Conservation (phyloP, 768 basidiomycete species). For the Mycena leptocephala region DNA sequence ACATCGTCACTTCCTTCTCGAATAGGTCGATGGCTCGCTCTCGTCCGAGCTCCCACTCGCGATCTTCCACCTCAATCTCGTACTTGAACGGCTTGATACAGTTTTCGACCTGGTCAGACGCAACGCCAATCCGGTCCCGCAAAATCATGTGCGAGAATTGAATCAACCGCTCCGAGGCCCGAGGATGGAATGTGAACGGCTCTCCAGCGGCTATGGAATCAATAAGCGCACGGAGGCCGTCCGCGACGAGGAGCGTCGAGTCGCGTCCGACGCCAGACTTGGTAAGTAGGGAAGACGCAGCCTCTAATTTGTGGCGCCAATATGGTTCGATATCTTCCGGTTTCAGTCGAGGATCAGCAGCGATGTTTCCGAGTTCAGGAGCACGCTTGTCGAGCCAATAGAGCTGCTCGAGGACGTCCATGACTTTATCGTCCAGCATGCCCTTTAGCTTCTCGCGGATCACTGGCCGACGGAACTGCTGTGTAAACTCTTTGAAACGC, state of each 20-base stretch:
- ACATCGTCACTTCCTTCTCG: constrained; percentile 87
- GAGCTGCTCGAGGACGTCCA: constrained; percentile 97
- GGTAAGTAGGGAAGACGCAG: constrained; percentile 92
- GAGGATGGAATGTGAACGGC: constrained; percentile 94
- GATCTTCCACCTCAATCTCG: constrained; percentile 93
- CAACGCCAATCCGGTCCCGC: constrained; percentile 92
- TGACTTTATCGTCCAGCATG: constrained; percentile 96
- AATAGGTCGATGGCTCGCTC: constrained; percentile 83
- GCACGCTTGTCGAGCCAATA: constrained; percentile 97
- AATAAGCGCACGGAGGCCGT: constrained; percentile 91
- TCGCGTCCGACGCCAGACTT: constrained; percentile 97
- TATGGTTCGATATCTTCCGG: constrained; percentile 88
- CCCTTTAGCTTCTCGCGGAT: constrained; percentile 91
- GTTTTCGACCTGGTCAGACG: constrained; percentile 99
- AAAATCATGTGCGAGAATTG: constrained; percentile 95
- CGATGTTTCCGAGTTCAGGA: constrained; percentile 81
- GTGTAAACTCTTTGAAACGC: constrained; percentile 88
- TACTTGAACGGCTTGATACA: constrained; percentile 99
- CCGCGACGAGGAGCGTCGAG: constrained; percentile 94
- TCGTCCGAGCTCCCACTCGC: constrained; percentile 94
- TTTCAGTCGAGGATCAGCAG: constrained; percentile 77
- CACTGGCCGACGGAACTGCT: constrained; percentile 90
- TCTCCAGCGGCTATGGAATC: constrained; percentile 92
- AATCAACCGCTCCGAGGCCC: constrained; percentile 89
- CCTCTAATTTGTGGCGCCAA: constrained; percentile 97